Conservation (phyloP, 228 moss, liverwort and hornwort species). For the Sphagnum magellanicum region DNA sequence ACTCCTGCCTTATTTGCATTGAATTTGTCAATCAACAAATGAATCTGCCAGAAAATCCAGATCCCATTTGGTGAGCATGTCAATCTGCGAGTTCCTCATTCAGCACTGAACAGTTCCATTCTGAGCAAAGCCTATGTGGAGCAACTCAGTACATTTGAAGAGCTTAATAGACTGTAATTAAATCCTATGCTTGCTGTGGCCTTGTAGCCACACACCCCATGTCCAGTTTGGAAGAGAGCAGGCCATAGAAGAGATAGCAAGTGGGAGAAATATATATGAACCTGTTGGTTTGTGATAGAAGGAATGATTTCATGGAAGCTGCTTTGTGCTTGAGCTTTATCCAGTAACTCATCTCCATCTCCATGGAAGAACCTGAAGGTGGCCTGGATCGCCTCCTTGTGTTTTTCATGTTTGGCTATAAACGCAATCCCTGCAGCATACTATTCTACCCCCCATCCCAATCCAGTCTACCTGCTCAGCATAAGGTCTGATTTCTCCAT, state of each 20-base stretch:
- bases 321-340: constrained; percentile 51
- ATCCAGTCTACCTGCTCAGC: constrained; percentile 9
- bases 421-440: constrained; percentile 81
- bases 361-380: constrained; percentile 66
- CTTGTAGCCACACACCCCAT: no score
- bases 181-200: no score
- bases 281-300: constrained; percentile 69
- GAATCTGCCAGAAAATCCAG: constrained; percentile 24
- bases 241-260: background rate
- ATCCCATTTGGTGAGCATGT: no score
- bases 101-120: no score
- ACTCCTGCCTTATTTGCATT: constrained; percentile 47
- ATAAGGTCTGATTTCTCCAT: background rate
- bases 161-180: no score
- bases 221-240: no score
- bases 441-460: constrained; percentile 30
- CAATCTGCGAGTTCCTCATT: no score
- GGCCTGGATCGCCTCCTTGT: constrained; percentile 52
- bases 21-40: constrained; percentile 37
- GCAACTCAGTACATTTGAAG: no score
- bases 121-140: no score
- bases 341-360: constrained; percentile 45
- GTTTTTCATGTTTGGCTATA: constrained; percentile 62
- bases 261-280: constrained; percentile 11
- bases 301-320: constrained; percentile 60